Evolutionary conservation across 2,329 filamentous ascomycete genomes (phyloP).

Genomic region (Plectosphaerella sp.): DNA sequence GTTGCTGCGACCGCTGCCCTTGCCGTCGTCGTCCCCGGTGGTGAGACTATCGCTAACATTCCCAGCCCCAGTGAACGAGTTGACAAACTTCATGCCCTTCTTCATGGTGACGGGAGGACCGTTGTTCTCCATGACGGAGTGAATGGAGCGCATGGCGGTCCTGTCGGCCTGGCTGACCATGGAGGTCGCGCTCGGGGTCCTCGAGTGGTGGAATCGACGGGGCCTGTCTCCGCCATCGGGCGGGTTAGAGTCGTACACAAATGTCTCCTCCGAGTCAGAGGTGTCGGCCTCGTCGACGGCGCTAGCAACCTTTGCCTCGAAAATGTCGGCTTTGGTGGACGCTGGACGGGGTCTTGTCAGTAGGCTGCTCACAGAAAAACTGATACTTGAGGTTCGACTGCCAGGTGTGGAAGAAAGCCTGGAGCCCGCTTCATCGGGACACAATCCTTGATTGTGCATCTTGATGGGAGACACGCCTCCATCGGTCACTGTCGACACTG

Average conservation of each 20-base stretch:
- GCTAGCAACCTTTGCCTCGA: slow-evolving; percentile 93
- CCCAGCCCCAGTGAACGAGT: slow-evolving; percentile 64
- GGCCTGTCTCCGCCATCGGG: slow-evolving; percentile 60
- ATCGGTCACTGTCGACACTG: slow-evolving; percentile 23
- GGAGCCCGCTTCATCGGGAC: slow-evolving; percentile 18
- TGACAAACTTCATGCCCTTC: slow-evolving; percentile 95
- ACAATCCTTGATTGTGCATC: slow-evolving; percentile 25
- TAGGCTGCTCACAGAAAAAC: slow-evolving; percentile 34
- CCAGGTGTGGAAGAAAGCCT: slow-evolving; percentile 13
- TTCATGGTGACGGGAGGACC: slow-evolving; percentile 57
- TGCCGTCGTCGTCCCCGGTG: slow-evolving; percentile 63
- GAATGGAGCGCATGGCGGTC: slow-evolving; percentile 57
- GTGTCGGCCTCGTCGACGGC: slow-evolving; percentile 95
- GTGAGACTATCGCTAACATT: slow-evolving; percentile 39
- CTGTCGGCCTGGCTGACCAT: slow-evolving; percentile 67
- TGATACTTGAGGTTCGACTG: slow-evolving; percentile 24
- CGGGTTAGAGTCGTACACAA: slow-evolving; percentile 98
- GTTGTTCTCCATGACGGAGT: slow-evolving; percentile 58
- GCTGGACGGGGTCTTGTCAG: slow-evolving; percentile 51
- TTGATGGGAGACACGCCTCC: slow-evolving; percentile 28
- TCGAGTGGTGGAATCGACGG: slow-evolving; percentile 78
- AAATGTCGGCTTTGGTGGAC: slow-evolving; percentile 95
- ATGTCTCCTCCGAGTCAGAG: slow-evolving; percentile 96
- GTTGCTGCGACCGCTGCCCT: slow-evolving; percentile 56
- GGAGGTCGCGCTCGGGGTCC: slow-evolving; percentile 91